These are phyloP conservation scores for Mesembryanthemum crystallinum DNA, from an alignment of 148 eudicot genomes.

Conservation along the genomic window DNA sequence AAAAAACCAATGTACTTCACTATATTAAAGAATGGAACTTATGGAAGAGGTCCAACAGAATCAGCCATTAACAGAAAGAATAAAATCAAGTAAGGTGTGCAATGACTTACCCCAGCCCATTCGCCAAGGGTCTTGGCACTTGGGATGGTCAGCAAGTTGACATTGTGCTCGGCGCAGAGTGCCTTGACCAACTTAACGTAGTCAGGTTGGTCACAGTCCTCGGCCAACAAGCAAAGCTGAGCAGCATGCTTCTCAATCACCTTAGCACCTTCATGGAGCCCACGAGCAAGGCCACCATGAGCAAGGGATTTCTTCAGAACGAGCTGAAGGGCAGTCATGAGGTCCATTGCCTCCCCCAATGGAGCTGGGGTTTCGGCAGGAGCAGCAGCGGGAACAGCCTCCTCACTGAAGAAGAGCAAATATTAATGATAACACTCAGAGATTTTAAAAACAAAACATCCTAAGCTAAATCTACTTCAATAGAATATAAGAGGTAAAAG, in stretches of 20 bases:
- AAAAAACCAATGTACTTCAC: too few relatives aligned
- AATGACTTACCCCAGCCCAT: constrained; percentile 41
- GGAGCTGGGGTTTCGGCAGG: constrained; percentile 30
- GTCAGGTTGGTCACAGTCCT: constrained; percentile 46
- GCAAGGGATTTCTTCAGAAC: constrained; percentile 39
- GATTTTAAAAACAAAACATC: too few relatives aligned
- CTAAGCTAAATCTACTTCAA: too few relatives aligned
- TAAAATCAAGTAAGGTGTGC: background rate
- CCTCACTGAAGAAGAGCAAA: constrained; percentile 27
- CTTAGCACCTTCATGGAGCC: constrained; percentile 43
- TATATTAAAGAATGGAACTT: too few relatives aligned
- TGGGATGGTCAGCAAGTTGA: constrained; percentile 35
- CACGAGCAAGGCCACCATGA: constrained; percentile 44
- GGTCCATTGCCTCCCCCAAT: constrained; percentile 40
- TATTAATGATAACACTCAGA: too few relatives aligned
- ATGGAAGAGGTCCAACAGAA: too few relatives aligned
- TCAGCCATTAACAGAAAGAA: background rate
- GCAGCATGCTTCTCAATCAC: constrained; percentile 49
- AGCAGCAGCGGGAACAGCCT: constrained; percentile 24
- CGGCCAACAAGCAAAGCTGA: constrained; percentile 44
- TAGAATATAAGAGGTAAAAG: too few relatives aligned
- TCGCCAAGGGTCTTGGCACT: constrained; percentile 47
- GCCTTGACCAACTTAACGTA: constrained; percentile 41
- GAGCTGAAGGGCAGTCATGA: constrained; percentile 41
- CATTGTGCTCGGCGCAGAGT: constrained; percentile 47